These are phyloP conservation scores for Ehretia macrophylla DNA, from an alignment of 257 asterid genomes.

Conservation along the genomic window DNA sequence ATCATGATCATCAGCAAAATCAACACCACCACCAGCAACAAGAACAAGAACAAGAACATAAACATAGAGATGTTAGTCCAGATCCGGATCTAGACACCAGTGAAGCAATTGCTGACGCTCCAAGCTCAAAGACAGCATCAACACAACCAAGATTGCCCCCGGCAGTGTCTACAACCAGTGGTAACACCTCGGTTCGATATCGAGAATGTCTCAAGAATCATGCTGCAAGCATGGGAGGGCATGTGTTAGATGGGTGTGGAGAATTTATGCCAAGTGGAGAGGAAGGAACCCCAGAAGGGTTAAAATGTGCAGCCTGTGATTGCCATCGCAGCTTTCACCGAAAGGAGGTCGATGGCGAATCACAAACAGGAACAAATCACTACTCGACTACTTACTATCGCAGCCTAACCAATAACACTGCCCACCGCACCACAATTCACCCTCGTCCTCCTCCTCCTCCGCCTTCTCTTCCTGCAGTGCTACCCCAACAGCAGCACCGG, in stretches of 20 bases:
- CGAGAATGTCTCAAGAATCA: conserved; percentile 80
- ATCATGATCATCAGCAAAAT: conserved; percentile 2
- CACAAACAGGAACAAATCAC: conserved; percentile 9
- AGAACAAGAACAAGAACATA: conserved; percentile 11
- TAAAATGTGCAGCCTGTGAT: conserved; percentile 82
- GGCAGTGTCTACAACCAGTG: conserved; percentile 2
- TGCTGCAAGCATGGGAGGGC: conserved; percentile 72
- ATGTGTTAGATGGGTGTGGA: conserved; percentile 78
- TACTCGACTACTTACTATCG: conserved; percentile 7
- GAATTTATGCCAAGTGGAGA: conserved; percentile 88
- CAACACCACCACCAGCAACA: conserved; percentile 20
- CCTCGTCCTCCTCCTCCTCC: conserved; percentile 2
- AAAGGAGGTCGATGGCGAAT: conserved; percentile 38
- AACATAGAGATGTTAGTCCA: conserved; percentile 20
- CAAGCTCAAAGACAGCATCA: conserved; percentile 20
- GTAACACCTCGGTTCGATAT: conserved; percentile 25
- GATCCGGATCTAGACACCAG: conserved; percentile 46
- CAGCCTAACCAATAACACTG: conserved; percentile 4
- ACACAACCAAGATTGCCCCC: conserved; percentile 9
- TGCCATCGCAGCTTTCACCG: conserved; percentile 94
- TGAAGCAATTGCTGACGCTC: conserved; percentile 6
- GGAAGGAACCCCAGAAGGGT: conserved; percentile 47
- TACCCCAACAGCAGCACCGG: conserved; percentile 12
- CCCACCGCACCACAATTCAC: conserved; percentile 16
- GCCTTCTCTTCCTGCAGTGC: conserved; percentile 10